Evolutionary conservation across 106 monocot species (phyloP), one percentile per base, ranked within the genome.

Genomic region (Dioscorea zingiberensis): DNA sequence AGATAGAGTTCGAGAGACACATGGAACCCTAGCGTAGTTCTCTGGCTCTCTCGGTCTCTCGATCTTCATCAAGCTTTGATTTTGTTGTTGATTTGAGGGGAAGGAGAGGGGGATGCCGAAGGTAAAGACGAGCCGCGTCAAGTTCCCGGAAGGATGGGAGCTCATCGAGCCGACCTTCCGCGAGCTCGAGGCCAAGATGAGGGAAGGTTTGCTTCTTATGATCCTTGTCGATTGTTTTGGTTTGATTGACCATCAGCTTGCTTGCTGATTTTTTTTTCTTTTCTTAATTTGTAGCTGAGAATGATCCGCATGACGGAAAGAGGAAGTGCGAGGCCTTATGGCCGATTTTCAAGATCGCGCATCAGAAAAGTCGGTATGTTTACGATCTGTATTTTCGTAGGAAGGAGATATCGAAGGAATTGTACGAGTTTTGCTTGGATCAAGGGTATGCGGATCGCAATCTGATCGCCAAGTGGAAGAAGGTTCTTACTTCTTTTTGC

Each of bases 401-500:
- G 71, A 97, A 97, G 71, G 91, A 97, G 59, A 88, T 97, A 64
- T 86, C 91, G 3, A 88, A 82, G 44, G 91, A 91, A 53, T 57
- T 95, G 45, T 91, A 91, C 29, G 91, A 91, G 44, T 97, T 97
- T 66, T 91, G 95, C 68, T 66, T 97, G 63, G 91, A 91, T 25
- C 91, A 97, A 71, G 91, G 85, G 13, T 71, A 97, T 73, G 91
- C 95, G 13, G 95, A 97, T 56, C 75, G 71, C 38, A 97, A 91
- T 83, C 44, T 97, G 56, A 88, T 97, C 61, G 95, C 88, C n/a
- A 97, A 97, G 66, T 91, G 95, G 95, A 91, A 97, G 72, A 97
- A 97, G 88, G 93, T 93, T 47, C 2, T 38, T 6, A 38, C 5
- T 48, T 22, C 24, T 18, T 19, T 1, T 51, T 51, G 51, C 1